Conservation (phyloP, 192 early-diverging fungal genomes). For the Backusella macrospora region DNA sequence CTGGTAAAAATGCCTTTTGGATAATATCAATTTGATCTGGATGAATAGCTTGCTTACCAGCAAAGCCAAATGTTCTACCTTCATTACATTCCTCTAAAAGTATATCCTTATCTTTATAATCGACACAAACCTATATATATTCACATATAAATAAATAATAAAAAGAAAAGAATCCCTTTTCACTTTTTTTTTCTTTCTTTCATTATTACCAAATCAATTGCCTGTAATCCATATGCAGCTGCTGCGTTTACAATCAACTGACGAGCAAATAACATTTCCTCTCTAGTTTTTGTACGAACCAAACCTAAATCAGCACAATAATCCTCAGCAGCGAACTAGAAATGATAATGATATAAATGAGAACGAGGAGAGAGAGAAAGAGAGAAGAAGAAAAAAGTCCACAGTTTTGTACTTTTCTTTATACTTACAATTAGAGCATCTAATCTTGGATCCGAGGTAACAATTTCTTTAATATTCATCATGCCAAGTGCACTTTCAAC, state of each 20-base stretch:
- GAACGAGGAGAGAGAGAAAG: background rate
- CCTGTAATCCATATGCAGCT: slow-evolving; percentile 81
- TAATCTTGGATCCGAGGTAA: slow-evolving; percentile 67
- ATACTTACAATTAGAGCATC: slow-evolving; percentile 75
- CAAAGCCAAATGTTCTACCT: slow-evolving; percentile 90
- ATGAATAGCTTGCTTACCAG: slow-evolving; percentile 96
- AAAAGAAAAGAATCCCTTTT: background rate
- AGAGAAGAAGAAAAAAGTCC: too few species aligned
- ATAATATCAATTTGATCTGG: slow-evolving; percentile 86
- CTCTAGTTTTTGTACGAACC: slow-evolving; percentile 67
- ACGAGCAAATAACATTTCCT: slow-evolving; percentile 82
- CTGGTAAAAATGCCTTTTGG: slow-evolving; percentile 78
- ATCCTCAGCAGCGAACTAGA: slow-evolving; percentile 91
- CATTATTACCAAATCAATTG: slow-evolving; percentile 82
- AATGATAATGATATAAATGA: background rate
- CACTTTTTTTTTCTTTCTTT: slow-evolving; percentile 3
- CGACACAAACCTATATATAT: slow-evolving; percentile 72
- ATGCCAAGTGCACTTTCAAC: slow-evolving; percentile 89
- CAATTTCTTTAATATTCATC: slow-evolving; percentile 87
- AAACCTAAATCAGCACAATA: slow-evolving; percentile 88
- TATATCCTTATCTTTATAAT: slow-evolving; percentile 72
- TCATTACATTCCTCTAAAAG: slow-evolving; percentile 82
- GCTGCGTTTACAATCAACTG: slow-evolving; percentile 81
- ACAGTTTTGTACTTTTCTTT: background rate
- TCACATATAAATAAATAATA: background rate